These are phyloP conservation scores for Gentiana straminea DNA, from an alignment of 257 asterid genomes.

Conservation along the genomic window DNA sequence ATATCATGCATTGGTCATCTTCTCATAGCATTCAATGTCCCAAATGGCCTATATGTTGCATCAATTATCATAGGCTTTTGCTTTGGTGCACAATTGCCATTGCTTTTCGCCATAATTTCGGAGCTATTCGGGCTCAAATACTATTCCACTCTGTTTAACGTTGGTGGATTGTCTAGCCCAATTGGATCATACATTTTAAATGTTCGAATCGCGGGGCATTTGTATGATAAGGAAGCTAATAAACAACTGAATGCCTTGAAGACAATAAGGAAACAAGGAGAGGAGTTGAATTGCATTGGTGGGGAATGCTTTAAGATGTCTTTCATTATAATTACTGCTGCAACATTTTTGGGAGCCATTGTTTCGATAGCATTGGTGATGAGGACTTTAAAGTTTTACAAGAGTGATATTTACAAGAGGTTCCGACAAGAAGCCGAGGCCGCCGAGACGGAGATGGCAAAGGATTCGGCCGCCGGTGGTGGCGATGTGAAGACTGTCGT, in stretches of 20 bases:
- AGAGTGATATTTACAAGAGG: conserved; percentile 3
- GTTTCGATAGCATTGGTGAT: conserved; percentile 19
- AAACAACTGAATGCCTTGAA: conserved; percentile 20
- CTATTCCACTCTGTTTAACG: conserved; percentile 7
- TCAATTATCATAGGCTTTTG: not conserved
- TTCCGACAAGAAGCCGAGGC: conserved; percentile 20
- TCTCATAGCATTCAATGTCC: conserved; percentile 8
- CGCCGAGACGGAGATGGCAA: conserved; percentile 9
- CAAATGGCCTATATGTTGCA: conserved; percentile 4
- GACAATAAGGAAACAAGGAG: conserved; percentile 12
- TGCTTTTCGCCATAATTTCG: conserved; percentile 10
- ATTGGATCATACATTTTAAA: conserved; percentile 13
- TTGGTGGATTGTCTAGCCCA: conserved; percentile 9
- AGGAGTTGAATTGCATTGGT: conserved; percentile 18
- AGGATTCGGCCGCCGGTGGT: not conserved
- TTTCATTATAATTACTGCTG: conserved; percentile 18
- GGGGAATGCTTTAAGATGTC: conserved; percentile 19
- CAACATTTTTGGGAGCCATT: conserved; percentile 21
- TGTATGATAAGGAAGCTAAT: conserved; percentile 26
- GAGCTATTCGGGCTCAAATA: conserved; percentile 12
- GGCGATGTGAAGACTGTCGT: not conserved
- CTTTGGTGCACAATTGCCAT: conserved; percentile 13
- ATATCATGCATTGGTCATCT: conserved; percentile 9
- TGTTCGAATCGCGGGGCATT: conserved; percentile 18
- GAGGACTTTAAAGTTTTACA: conserved; percentile 21